Base-by-base conservation (phyloP, 169 alveolate genomes). In the Cryptosporidium sp. region DNA sequence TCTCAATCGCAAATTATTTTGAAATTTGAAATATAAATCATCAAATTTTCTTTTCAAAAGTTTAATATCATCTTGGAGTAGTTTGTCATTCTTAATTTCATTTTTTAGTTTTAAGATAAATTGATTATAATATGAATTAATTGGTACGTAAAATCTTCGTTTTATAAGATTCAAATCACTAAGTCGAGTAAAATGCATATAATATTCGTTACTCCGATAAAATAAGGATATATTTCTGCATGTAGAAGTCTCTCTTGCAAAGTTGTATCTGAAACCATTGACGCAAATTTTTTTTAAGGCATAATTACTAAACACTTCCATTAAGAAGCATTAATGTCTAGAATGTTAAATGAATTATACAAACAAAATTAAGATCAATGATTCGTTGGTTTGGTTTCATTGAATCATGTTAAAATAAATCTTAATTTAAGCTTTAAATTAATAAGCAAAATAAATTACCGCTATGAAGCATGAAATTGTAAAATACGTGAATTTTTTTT, bases 41-140 rank as follows among this genome's bases (percentile, higher is more conserved):
- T 29, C 23, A n/a, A 35, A 3, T 51, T 73, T 51, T 18, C 10
- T 73, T 7, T 33, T 59, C 43, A 73, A 59, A 10, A 23, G 3
- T 33, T 10, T 7, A 52, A 73, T 52, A 58, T 73, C 86, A 35
- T 59, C 51, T 9, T 52, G 31, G 12, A 73, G 86, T 31, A 29
- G 2, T 73, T 51, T 51, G 31, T 73, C 86, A n/a, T 16, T 29
- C 21, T 73, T 59, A n/a, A 73, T 37, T 18, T 33, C 71, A 55
- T 29, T 73, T 55, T 55, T 73, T 9, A 73, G 10, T 51, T 73
- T 26, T 14, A 61, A 73, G n/a, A 73, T 7, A n/a, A 73, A 31
- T 33, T 73, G 18, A 35, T 59, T 35, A 21, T n/a, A 33, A 37
- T 55, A 52, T 33, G 86, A 73, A 9, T 73, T 33, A 43, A 37